Conservation (phyloP, 768 basidiomycete genomes). For the Podaxis sp. region DNA sequence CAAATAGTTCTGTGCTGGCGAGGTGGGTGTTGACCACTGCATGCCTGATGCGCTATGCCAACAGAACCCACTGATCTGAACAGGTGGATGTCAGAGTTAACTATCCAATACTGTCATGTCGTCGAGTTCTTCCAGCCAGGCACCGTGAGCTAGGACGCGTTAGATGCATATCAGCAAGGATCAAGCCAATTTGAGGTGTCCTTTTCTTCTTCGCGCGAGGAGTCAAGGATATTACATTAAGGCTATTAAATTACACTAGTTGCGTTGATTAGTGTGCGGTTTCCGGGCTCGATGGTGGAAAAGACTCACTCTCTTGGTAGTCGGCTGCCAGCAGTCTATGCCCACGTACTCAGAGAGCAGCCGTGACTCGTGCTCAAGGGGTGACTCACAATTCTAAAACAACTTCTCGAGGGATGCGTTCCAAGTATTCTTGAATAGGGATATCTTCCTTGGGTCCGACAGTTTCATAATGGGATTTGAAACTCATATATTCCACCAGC, state of each 20-base stretch:
- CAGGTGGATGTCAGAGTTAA: not conserved
- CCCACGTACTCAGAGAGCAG: not conserved
- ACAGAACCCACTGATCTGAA: not conserved
- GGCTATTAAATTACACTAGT: slow-evolving; percentile 8
- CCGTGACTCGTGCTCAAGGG: too few species aligned
- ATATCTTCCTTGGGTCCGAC: slow-evolving; percentile 70
- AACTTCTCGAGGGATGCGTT: slow-evolving; percentile 83
- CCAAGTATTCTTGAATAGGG: slow-evolving; percentile 70
- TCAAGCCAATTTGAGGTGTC: not conserved
- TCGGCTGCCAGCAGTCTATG: slow-evolving; percentile 57
- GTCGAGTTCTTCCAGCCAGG: too few species aligned
- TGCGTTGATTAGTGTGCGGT: not conserved
- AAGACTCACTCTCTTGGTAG: slow-evolving; percentile 53
- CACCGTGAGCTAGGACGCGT: not conserved
- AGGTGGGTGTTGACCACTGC: not conserved
- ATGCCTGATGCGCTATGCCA: not conserved
- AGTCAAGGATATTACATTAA: slow-evolving; percentile 11
- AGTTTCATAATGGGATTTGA: slow-evolving; percentile 77
- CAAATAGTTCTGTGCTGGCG: too few species aligned
- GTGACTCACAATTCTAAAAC: slow-evolving; percentile 79
- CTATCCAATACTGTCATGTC: not conserved
- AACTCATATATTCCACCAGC: slow-evolving; percentile 84
- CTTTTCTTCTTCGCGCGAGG: not conserved
- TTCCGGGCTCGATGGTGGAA: not conserved
- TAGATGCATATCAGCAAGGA: not conserved